Conservation (phyloP, 257 asterid genomes). For the Nicotiana paniculata region DNA sequence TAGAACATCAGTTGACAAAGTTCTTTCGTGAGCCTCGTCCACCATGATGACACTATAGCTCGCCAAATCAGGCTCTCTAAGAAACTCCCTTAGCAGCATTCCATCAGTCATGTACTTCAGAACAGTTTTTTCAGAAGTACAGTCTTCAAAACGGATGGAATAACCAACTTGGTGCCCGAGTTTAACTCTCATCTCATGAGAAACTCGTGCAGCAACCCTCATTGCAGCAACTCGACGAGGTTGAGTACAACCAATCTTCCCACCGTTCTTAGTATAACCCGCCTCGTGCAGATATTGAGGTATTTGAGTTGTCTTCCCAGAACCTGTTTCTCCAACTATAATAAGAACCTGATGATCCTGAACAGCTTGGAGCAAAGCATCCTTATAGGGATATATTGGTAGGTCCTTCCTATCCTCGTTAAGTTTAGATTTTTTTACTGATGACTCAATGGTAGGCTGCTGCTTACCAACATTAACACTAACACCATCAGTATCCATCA, state of each 20-base stretch:
- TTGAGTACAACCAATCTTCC: conserved; percentile 96
- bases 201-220: conserved; percentile 93
- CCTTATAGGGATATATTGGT: conserved; percentile 73
- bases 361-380: conserved; percentile 67
- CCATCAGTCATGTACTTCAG: conserved; percentile 96
- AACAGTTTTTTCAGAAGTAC: conserved; percentile 81
- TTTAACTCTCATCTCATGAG: conserved; percentile 89
- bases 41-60: conserved; percentile 90
- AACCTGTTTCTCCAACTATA: conserved; percentile 95
- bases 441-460: neutral
- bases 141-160: conserved; percentile 92
- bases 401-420: conserved; percentile 66
- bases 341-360: conserved; percentile 83
- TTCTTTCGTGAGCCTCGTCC: conserved; percentile 97
- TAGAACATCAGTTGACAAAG: conserved; percentile 80
- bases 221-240: conserved; percentile 97
- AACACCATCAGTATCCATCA: conserved; percentile 35
- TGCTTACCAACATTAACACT: conserved; percentile 47
- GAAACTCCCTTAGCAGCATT: conserved; percentile 83
- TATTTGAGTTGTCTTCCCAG: conserved; percentile 93
- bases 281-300: conserved; percentile 98
- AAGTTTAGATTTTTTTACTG: neutral
- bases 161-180: conserved; percentile 94
- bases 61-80: conserved; percentile 90
- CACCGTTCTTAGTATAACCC: conserved; percentile 70